phyloP scores from a whole-genome alignment of 306 rosid species.

The Acmispon strigosus region DNA sequence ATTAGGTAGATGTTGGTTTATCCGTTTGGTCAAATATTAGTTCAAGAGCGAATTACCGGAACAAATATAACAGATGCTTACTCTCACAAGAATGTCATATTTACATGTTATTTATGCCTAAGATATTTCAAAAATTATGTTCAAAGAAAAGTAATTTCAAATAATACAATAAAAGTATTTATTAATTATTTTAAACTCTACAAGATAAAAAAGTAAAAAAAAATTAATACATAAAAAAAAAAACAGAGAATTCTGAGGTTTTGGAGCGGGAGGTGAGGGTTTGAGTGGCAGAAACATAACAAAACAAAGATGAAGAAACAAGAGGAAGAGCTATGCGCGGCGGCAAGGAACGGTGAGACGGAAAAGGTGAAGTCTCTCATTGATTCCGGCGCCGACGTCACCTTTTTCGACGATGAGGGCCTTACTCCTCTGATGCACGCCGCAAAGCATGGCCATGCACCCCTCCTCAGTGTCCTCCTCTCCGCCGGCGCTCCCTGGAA shows the following conservation, averaged over 20 bases:
- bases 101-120: no score
- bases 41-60: no score
- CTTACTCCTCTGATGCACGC: conserved; percentile 88
- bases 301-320: conserved; percentile 34
- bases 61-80: no score
- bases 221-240: not conserved
- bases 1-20: no score
- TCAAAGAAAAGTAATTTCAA: no score
- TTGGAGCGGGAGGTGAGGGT: conserved; percentile 5
- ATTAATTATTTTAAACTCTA: no score
- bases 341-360: conserved; percentile 57
- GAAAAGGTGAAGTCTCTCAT: conserved; percentile 41
- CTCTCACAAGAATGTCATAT: no score
- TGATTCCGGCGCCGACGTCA: conserved; percentile 58
- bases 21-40: no score
- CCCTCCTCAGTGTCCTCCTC: conserved; percentile 43
- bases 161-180: no score
- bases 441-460: conserved; percentile 70
- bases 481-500: conserved; percentile 91
- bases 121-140: no score
- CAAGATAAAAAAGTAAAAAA: not conserved
- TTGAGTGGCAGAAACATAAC: not conserved
- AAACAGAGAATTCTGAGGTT: not conserved
- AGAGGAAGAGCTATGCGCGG: conserved; percentile 51
- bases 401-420: conserved; percentile 60